phyloP scores from a whole-genome alignment of 2,329 filamentous ascomycete species.

The Claviceps pazoutovae region DNA sequence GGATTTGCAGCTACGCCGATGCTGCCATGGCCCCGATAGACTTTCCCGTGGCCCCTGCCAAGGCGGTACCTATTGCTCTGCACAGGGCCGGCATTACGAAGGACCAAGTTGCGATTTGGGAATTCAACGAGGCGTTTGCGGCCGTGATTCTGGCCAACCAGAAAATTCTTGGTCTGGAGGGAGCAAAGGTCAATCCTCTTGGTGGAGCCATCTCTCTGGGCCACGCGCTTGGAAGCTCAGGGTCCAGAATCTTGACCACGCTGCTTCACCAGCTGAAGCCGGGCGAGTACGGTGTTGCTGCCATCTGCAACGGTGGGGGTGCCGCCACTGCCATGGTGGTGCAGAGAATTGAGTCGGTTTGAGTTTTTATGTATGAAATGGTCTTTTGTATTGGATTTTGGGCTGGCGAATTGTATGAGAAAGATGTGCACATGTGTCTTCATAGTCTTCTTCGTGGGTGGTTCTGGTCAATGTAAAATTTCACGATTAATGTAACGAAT shows the following conservation, averaged over 20 bases:
- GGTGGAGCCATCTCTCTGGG: conserved; percentile 87
- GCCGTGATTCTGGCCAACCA: conserved; percentile 90
- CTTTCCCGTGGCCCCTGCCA: conserved; percentile 84
- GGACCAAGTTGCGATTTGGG: conserved; percentile 87
- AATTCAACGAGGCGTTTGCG: conserved; percentile 97
- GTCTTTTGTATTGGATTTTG: not conserved
- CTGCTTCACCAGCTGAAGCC: conserved; percentile 82
- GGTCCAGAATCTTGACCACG: conserved; percentile 79
- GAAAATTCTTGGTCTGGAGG: conserved; percentile 73
- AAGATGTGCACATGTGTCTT: not conserved
- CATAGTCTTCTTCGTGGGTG: too few relatives aligned
- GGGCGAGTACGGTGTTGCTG: conserved; percentile 87
- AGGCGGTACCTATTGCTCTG: conserved; percentile 82
- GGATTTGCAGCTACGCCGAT: conserved; percentile 75
- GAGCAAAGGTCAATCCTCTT: conserved; percentile 70
- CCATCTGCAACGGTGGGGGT: conserved; percentile 94
- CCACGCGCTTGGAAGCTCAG: conserved; percentile 86
- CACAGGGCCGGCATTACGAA: conserved; percentile 80
- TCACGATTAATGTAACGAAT: too few relatives aligned
- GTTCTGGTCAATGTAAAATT: too few relatives aligned
- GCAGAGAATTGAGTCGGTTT: conserved; percentile 57
- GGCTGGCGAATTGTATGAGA: not conserved
- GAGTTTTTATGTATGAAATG: conserved; percentile 2
- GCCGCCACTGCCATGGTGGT: conserved; percentile 86
- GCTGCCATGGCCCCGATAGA: conserved; percentile 84